These are phyloP conservation scores for Cystoisospora suis DNA, from an alignment of 169 alveolate species.

Conservation along the genomic window DNA sequence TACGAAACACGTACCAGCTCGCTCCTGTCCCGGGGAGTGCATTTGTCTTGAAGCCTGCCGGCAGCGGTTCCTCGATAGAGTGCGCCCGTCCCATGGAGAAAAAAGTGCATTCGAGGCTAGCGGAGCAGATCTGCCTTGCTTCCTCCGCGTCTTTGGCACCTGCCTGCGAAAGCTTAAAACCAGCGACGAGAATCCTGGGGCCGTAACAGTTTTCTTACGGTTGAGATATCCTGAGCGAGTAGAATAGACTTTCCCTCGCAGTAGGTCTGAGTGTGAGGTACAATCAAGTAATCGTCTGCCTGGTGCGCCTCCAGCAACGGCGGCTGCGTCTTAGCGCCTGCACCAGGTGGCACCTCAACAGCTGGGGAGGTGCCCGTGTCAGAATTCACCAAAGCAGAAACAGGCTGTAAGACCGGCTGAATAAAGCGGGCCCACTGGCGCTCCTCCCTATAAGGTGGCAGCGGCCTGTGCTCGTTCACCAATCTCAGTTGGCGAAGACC, in stretches of 20 bases:
- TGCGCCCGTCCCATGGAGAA: slow-evolving; percentile 21
- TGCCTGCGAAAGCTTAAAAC: not conserved
- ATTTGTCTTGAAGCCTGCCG: not conserved
- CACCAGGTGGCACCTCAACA: not conserved
- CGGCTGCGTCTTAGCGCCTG: not conserved
- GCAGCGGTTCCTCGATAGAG: slow-evolving; percentile 15
- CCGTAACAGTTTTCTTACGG: not conserved
- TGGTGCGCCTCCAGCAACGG: not conserved
- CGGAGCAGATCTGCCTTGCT: slow-evolving; percentile 15
- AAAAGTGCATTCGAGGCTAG: not conserved
- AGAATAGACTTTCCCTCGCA: slow-evolving; percentile 11
- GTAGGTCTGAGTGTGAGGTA: slow-evolving; percentile 33
- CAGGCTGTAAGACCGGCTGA: not conserved
- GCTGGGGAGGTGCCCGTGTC: not conserved
- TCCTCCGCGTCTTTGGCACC: not conserved
- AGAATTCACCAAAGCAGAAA: not conserved
- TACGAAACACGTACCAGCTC: not conserved
- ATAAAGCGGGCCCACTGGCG: not conserved
- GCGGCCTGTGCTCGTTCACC: no score
- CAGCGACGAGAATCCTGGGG: not conserved
- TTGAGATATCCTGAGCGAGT: not conserved
- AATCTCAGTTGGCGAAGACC: no score
- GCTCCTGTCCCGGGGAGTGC: slow-evolving; percentile 28
- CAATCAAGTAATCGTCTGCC: not conserved
- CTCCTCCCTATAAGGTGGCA: not conserved